phyloP scores from a whole-genome alignment of 2,329 filamentous ascomycete species.

The Fusarium graminum region DNA sequence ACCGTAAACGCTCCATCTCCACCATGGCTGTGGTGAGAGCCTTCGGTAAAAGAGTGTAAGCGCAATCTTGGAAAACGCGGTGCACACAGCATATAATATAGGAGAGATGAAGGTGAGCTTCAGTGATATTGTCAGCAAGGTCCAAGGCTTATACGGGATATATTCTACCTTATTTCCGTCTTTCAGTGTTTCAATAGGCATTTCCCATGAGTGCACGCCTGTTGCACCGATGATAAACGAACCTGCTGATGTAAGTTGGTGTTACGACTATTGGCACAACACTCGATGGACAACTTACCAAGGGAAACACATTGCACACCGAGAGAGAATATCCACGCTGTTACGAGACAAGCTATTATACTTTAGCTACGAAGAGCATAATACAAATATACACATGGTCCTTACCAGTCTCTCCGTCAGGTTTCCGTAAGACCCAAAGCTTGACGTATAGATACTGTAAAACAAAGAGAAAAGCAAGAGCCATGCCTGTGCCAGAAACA shows the following conservation, averaged over 20 bases:
- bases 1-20: slow-evolving; percentile 50
- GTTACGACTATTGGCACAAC: too few species aligned
- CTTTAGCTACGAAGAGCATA: slow-evolving; percentile 6
- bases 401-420: slow-evolving; percentile 41
- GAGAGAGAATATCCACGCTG: slow-evolving; percentile 44
- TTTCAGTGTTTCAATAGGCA: slow-evolving; percentile 42
- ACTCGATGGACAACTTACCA: slow-evolving; percentile 15
- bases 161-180: slow-evolving; percentile 21
- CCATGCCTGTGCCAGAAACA: slow-evolving; percentile 37
- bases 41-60: slow-evolving; percentile 56
- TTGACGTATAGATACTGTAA: slow-evolving; percentile 47
- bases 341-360: slow-evolving; percentile 28
- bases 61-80: slow-evolving; percentile 54
- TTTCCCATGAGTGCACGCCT: slow-evolving; percentile 53
- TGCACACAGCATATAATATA: slow-evolving; percentile 44
- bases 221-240: slow-evolving; percentile 34
- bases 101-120: slow-evolving; percentile 44
- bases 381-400: neutral
- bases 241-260: slow-evolving; percentile 9
- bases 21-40: slow-evolving; percentile 54
- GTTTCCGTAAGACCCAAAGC: slow-evolving; percentile 38
- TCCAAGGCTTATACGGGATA: fast-evolving
- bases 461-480: slow-evolving; percentile 43
- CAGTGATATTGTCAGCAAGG: slow-evolving; percentile 6
- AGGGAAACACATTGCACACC: slow-evolving; percentile 35